phyloP scores from a whole-genome alignment of 2,329 filamentous ascomycete genomes.

The Pseudocercospora vitis region DNA sequence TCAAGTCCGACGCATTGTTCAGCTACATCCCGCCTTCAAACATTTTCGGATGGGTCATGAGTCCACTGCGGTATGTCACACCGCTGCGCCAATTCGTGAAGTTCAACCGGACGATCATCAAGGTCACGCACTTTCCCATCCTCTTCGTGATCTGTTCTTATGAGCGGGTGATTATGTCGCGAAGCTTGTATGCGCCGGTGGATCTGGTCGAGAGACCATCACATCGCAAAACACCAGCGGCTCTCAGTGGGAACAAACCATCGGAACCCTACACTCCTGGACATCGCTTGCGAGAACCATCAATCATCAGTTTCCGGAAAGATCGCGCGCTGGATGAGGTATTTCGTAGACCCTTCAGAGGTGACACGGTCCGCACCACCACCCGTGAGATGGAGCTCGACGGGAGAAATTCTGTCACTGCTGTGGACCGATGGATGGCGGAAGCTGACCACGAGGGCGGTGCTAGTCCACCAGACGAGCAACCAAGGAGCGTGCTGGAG shows the following conservation, averaged over 20 bases:
- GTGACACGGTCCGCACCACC: constrained; percentile 60
- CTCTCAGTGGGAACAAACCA: constrained; percentile 34
- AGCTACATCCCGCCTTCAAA: constrained; percentile 91
- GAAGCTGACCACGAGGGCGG: constrained; percentile 56
- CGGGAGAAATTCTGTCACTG: constrained; percentile 72
- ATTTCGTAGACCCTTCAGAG: constrained; percentile 68
- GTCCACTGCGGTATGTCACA: constrained; percentile 77
- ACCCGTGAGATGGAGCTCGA: constrained; percentile 48
- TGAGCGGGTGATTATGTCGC: constrained; percentile 75
- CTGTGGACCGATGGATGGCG: constrained; percentile 90
- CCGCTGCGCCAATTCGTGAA: constrained; percentile 78
- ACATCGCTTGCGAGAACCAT: constrained; percentile 66
- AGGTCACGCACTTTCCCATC: constrained; percentile 83
- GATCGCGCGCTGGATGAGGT: constrained; percentile 89
- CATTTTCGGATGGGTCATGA: constrained; percentile 84
- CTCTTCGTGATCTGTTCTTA: constrained; percentile 85
- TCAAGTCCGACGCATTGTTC: constrained; percentile 95
- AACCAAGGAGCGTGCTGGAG: constrained; percentile 60
- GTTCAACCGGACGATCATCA: constrained; percentile 88
- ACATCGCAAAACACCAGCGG: constrained; percentile 30
- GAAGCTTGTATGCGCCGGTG: constrained; percentile 75
- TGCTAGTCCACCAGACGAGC: constrained; percentile 59
- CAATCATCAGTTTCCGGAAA: constrained; percentile 83
- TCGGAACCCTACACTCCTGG: constrained; percentile 69
- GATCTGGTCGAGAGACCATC: constrained; percentile 75